These are phyloP conservation scores for Westerdykella aurantiaca DNA, from an alignment of 2,329 filamentous ascomycete genomes.

Conservation along the genomic window DNA sequence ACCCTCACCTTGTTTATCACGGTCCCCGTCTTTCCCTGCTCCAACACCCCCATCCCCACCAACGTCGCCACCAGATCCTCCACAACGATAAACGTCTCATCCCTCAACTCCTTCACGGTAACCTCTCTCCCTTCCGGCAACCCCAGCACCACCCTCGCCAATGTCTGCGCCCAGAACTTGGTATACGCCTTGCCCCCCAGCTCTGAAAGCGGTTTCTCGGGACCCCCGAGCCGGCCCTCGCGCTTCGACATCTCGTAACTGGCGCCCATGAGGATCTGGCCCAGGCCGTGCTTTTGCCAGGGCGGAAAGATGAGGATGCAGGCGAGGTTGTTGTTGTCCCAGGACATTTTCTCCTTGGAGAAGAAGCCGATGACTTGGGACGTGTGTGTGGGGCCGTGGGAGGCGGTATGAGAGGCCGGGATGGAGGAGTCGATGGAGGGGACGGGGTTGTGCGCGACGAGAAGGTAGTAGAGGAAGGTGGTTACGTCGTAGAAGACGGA, in stretches of 20 bases:
- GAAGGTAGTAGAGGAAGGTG: conserved; percentile 89
- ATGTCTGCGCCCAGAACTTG: conserved; percentile 79
- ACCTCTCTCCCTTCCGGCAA: conserved; percentile 46
- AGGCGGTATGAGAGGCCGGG: not conserved
- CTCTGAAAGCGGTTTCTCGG: conserved; percentile 87
- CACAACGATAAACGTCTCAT: conserved; percentile 72
- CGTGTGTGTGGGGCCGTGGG: conserved; percentile 1
- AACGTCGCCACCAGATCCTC: conserved; percentile 79
- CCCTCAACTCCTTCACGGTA: conserved; percentile 65
- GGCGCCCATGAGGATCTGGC: conserved; percentile 82
- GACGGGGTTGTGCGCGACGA: conserved; percentile 63
- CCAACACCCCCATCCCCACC: conserved; percentile 70
- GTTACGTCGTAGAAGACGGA: conserved; percentile 96
- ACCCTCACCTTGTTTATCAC: conserved; percentile 56
- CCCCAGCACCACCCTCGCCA: conserved; percentile 60
- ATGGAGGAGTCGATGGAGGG: conserved; percentile 24
- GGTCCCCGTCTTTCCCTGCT: conserved; percentile 35
- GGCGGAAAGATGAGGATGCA: conserved; percentile 95
- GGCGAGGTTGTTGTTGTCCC: conserved; percentile 96
- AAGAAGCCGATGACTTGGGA: conserved; percentile 85
- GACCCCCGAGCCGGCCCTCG: conserved; percentile 79
- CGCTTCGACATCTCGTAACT: conserved; percentile 86
- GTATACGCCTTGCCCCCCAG: conserved; percentile 77
- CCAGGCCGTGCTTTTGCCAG: conserved; percentile 86
- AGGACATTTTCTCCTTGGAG: conserved; percentile 96